Base-by-base conservation (phyloP, 2,329 filamentous ascomycete species). In the Neonectria ditissima region DNA sequence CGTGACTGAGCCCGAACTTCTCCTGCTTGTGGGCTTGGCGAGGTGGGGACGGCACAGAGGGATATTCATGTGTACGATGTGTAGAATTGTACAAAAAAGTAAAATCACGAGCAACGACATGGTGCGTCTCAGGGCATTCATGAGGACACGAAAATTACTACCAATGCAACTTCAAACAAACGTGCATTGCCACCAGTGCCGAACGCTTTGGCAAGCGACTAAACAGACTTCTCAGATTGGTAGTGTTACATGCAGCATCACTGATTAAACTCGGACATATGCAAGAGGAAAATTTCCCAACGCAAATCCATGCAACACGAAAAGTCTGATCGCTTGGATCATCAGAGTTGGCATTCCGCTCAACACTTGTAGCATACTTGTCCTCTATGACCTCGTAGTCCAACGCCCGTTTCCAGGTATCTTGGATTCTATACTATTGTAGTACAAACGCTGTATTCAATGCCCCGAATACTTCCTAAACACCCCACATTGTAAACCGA, bases 381-480 rank as follows among this genome's bases (percentile, higher is more conserved):
- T 37, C 37, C 34, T 57, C 56, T 68, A 47, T 47, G 55, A 50
- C 32, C 60, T 44, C 39, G 45, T 65, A 24, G 34, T 50, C 65
- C 41, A 70, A 71, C 61, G 59, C 60, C 66, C 51, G 24, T 63
- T 57, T 61, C 59, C 67, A 70, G 67, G 63, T 68, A 70, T 70
- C 65, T 43, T 56, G 4, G 50, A 59, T 56, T 65, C 61, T 71
- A 67, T 69, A 69, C 59, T 63, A 56, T 44, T 69, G 63, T 64
- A 63, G 65, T 62, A 50, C 59, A 55, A 37, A 58, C 26, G 37
- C 66, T 54, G 59, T 61, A 66, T 66, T 44, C 63, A 65, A 58
- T 51, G 52, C 48, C 56, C 51, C 60, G 59, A 47, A 14, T 53
- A 55, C 41, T 30, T 56, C 50, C 62, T 20, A 11, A 64, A 66